Conservation (phyloP, 140 eudicot genomes). For the Eryngium alpinum region DNA sequence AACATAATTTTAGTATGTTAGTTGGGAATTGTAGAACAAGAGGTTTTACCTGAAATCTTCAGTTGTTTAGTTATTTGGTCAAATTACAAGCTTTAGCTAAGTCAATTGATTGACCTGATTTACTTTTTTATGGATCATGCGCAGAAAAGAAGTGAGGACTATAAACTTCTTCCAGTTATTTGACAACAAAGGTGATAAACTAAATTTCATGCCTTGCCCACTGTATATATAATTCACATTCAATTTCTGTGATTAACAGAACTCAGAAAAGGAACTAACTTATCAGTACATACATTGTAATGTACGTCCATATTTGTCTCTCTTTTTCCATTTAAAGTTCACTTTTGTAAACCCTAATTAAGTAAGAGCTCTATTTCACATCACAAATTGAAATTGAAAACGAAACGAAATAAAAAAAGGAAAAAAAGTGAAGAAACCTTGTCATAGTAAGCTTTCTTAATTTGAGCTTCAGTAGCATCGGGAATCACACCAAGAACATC, state of each 20-base stretch:
- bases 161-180: too few species aligned
- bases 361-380: neutral
- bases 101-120: neutral
- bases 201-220: neutral
- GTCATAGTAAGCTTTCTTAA: slow-evolving; percentile 87
- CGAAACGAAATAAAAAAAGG: neutral
- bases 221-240: neutral
- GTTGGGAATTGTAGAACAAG: too few species aligned
- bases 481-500: slow-evolving; percentile 90
- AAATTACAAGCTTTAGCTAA: neutral
- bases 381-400: neutral
- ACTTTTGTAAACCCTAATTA: neutral
- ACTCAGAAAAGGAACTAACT: neutral
- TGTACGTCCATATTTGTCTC: neutral
- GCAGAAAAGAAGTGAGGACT: neutral
- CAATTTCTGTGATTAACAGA: neutral
- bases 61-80: neutral
- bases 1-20: too few species aligned
- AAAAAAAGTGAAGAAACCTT: slow-evolving; percentile 38
- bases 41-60: too few species aligned
- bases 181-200: neutral
- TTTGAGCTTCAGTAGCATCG: slow-evolving; percentile 80
- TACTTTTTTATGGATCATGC: neutral
- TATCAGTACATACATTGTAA: neutral
- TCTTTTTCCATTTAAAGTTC: neutral